Conservation (phyloP, 306 rosid genomes). For the Acacia crassicarpa region DNA sequence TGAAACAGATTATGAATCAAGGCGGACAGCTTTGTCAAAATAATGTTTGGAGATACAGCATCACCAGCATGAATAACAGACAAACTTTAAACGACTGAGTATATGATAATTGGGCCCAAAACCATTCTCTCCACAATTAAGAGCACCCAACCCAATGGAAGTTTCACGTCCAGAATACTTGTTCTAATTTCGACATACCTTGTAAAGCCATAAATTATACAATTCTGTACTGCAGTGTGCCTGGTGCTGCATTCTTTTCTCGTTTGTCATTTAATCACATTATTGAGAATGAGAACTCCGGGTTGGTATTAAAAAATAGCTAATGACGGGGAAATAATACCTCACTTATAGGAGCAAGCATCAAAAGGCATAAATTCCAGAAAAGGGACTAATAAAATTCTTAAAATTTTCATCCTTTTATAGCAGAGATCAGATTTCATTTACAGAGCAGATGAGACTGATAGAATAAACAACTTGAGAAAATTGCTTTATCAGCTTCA, state of each 20-base stretch:
- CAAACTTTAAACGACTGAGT: not conserved
- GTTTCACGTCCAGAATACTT: not conserved
- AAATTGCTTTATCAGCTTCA: slow-evolving; percentile 51
- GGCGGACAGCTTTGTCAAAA: not conserved
- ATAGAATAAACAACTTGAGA: slow-evolving; percentile 55
- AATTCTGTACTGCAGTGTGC: slow-evolving; percentile 21
- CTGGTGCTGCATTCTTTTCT: slow-evolving; percentile 11
- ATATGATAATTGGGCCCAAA: slow-evolving; percentile 7
- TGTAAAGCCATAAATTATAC: slow-evolving; percentile 7
- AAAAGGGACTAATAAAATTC: slow-evolving; percentile 18
- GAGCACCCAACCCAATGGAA: slow-evolving; percentile 8
- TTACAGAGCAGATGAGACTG: slow-evolving; percentile 46
- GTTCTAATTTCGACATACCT: not conserved
- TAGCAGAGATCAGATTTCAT: slow-evolving; percentile 39
- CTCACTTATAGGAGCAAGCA: slow-evolving; percentile 16
- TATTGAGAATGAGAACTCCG: slow-evolving; percentile 4
- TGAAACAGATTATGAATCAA: slow-evolving; percentile 6
- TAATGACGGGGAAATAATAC: not conserved
- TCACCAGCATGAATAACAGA: not conserved
- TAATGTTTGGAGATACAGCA: not conserved
- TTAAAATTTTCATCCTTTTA: slow-evolving; percentile 43
- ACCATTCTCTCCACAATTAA: not conserved
- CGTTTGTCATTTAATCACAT: not conserved
- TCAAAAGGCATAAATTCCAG: not conserved
- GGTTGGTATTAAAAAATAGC: not conserved